Base-by-base conservation (phyloP, 352 stramenopile genomes). In the Thraustotheca clavata region DNA sequence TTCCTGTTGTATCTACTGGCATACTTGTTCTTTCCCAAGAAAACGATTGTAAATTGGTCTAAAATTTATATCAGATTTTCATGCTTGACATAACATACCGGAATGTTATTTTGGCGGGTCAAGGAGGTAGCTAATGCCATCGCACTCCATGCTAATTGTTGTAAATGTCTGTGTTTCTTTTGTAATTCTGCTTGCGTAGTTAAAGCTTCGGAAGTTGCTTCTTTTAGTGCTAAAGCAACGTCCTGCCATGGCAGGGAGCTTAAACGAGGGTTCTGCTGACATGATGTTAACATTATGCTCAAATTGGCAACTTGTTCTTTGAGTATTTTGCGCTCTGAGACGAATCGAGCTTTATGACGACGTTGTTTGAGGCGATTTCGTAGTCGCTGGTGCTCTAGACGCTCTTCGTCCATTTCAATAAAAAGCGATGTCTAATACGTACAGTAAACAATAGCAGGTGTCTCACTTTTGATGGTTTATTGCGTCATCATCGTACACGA, bases 351-450 rank as follows among this genome's bases (percentile, higher is more conserved):
- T 31, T 52, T 52, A 31, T 52, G 43, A 31, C 43, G 43, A 24
- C 34, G 43, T 31, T 52, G 43, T 31, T 52, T 52, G 43, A 52
- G 43, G 11, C 43, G 43, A 31, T 52, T 52, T 24, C 43, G 43
- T 11, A 52, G 43, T 14, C 43, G 43, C 11, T 35, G 24, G 43
- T 52, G 43, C 7, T 52, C 43, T 9, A 14, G 43, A 14, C 43
- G 11, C 3, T 31, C 24, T 31, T 20, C 9, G 43, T 52, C 43
- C 43, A 20, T 18, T n/a, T n/a, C n/a, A n/a, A n/a, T n/a, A n/a
- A n/a, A n/a, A n/a, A n/a, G n/a, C n/a, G n/a, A n/a, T n/a, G n/a
- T n/a, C n/a, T n/a, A n/a, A n/a, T n/a, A n/a, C n/a, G n/a, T n/a
- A n/a, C n/a, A n/a, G n/a, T n/a, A n/a, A n/a, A n/a, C n/a, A n/a